Evolutionary conservation across 768 basidiomycete genomes (phyloP).

Genomic region (Calocybe cyanea): DNA sequence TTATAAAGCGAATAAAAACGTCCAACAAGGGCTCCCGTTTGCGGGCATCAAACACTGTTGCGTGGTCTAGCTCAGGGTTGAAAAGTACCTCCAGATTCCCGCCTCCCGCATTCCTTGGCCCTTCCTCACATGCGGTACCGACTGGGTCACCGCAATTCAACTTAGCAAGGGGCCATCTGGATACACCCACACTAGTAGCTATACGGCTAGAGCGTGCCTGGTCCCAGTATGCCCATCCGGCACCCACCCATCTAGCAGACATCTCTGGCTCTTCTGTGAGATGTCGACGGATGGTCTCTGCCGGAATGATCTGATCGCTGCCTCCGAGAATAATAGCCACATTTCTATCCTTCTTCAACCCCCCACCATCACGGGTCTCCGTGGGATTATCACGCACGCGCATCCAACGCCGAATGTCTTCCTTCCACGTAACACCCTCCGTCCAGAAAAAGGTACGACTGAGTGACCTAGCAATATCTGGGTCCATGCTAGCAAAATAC

Average conservation of each 20-base stretch:
- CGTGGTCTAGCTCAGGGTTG: constrained; percentile 36
- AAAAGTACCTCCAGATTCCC: constrained; percentile 32
- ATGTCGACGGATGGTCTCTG: constrained; percentile 30
- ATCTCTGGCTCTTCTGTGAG: constrained; percentile 27
- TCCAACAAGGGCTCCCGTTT: constrained; percentile 24
- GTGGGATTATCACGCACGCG: not conserved
- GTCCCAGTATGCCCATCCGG: constrained; percentile 9
- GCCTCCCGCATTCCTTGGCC: not conserved
- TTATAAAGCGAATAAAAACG: too few species aligned
- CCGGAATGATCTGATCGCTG: constrained; percentile 37
- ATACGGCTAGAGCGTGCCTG: not conserved
- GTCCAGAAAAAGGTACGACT: constrained; percentile 64
- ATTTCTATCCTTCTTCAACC: constrained; percentile 17
- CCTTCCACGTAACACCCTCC: constrained; percentile 57
- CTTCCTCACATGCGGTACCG: not conserved
- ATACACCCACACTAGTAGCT: not conserved
- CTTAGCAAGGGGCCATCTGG: too few species aligned
- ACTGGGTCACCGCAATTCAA: too few species aligned
- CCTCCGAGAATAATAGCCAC: constrained; percentile 34
- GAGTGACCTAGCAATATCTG: constrained; percentile 57
- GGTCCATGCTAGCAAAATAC: constrained; percentile 64
- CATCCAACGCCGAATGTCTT: constrained; percentile 40
- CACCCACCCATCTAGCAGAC: constrained; percentile 20
- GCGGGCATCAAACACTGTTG: constrained; percentile 34
- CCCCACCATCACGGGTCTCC: not conserved